Base-by-base conservation (phyloP, 2,329 filamentous ascomycete species). In the Stagonosporopsis tanaceti region DNA sequence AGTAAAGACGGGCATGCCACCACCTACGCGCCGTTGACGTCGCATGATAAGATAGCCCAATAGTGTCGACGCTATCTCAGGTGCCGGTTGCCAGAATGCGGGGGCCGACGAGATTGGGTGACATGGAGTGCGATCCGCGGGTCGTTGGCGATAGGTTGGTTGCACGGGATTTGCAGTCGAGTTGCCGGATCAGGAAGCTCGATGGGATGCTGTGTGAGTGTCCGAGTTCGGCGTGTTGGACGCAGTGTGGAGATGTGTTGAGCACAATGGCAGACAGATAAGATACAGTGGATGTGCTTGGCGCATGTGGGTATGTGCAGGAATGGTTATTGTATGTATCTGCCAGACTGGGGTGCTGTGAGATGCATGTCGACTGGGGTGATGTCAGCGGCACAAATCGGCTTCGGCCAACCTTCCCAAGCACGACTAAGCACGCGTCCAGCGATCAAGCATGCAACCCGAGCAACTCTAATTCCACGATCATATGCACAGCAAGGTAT, bases 131-230 rank as follows among this genome's bases (percentile, higher is more conserved):
- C 35, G 57, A 64, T 59, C 59, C 41, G 56, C 53, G 44, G 57
- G n/a, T 34, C 40, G 38, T 34, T 53, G 38, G 47, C 53, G 59
- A 65, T 63, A 66, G 53, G 60, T 44, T 41, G 42, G 48, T 56
- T 47, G 50, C 51, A 41, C 58, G 60, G 61, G 60, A 61, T 64
- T 41, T 58, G 60, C 58, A 60, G 30, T 4, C 12, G 25, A 22
- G 25, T 46, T 64, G 42, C 67, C 65, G n/a, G 37, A 67, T 60
- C 22, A 59, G 66, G 67, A 66, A 69, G 67, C 62, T 65, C 55
- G 32, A 38, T 14, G 38, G 6, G n/a, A 35, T 12, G 38, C 40
- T 34, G 24, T 48, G 48, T 52, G 6, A n/a, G 40, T 5, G 32
- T 48, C 48, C 54, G 54, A 41, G 20, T 32, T 47, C 47, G 54